These are phyloP conservation scores for Rhodotorula sp. DNA, from an alignment of 1,284 basidiomycete genomes.

Conservation along the genomic window DNA sequence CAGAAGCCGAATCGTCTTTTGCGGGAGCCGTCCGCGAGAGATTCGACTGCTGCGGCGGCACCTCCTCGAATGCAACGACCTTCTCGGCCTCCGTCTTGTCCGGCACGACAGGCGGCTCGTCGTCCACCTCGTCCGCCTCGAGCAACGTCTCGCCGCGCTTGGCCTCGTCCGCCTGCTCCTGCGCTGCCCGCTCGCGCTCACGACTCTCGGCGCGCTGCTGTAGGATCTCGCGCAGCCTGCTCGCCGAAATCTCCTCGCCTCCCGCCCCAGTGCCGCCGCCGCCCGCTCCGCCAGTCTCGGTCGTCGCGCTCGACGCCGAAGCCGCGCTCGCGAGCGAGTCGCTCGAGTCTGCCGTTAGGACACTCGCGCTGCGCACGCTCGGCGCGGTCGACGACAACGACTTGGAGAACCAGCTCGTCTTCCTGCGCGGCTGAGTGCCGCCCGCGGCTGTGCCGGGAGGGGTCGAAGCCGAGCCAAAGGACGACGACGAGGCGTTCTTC, in stretches of 20 bases:
- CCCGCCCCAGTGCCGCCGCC: not conserved
- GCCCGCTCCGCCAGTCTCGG: not conserved
- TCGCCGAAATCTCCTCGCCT: slow-evolving; percentile 26
- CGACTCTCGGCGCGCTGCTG: slow-evolving; percentile 27
- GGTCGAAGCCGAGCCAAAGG: not conserved
- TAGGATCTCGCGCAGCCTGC: slow-evolving; percentile 33
- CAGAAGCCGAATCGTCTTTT: not conserved
- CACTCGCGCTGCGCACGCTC: not conserved
- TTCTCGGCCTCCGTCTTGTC: not conserved
- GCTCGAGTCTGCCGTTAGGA: not conserved
- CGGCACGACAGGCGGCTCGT: not conserved
- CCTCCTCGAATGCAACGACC: not conserved
- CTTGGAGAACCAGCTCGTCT: slow-evolving; percentile 25
- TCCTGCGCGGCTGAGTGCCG: not conserved
- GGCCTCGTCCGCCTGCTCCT: no score
- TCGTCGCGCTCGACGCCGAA: not conserved
- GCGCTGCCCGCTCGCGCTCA: slow-evolving; percentile 16
- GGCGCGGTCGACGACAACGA: not conserved
- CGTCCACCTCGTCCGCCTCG: not conserved
- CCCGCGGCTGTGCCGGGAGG: not conserved
- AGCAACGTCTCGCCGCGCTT: not conserved
- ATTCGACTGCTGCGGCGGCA: not conserved
- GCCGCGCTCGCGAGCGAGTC: slow-evolving; percentile 2
- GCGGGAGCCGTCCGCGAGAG: not conserved
- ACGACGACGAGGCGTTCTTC: slow-evolving; percentile 2